phyloP scores from a whole-genome alignment of 257 asterid species.

The Solanum dulcamara region DNA sequence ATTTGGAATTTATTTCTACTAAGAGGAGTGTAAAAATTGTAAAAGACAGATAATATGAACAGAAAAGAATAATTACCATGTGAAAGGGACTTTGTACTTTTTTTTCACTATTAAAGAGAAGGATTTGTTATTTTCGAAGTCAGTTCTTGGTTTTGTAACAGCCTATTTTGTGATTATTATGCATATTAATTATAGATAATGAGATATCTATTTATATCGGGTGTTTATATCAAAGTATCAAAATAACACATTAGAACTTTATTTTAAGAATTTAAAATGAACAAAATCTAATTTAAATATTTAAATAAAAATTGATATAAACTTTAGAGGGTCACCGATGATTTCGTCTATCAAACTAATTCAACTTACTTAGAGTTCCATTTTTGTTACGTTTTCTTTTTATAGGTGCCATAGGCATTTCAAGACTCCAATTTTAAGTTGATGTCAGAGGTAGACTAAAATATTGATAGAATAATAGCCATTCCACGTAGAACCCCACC shows the following conservation, averaged over 20 bases:
- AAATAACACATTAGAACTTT: too few species aligned
- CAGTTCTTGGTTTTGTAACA: neutral
- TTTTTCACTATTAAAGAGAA: neutral
- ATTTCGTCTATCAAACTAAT: too few species aligned
- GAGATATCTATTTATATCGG: too few species aligned
- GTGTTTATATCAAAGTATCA: too few species aligned
- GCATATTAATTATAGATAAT: neutral
- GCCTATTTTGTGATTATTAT: neutral
- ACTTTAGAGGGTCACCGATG: too few species aligned
- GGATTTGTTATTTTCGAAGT: neutral
- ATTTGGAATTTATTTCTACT: neutral
- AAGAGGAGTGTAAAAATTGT: neutral
- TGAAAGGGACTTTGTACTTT: neutral
- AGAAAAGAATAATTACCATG: neutral
- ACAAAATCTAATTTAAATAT: too few species aligned
- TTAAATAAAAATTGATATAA: too few species aligned
- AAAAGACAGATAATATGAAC: neutral
- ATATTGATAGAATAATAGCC: too few species aligned
- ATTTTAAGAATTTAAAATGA: too few species aligned
- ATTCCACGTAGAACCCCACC: neutral
- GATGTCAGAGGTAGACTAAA: too few species aligned
- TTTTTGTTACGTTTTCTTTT: neutral
- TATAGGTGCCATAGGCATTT: neutral
- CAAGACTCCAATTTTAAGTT: too few species aligned
- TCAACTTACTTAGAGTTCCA: too few species aligned